Conservation (phyloP, 257 asterid genomes). For the Solanum rostratum region DNA sequence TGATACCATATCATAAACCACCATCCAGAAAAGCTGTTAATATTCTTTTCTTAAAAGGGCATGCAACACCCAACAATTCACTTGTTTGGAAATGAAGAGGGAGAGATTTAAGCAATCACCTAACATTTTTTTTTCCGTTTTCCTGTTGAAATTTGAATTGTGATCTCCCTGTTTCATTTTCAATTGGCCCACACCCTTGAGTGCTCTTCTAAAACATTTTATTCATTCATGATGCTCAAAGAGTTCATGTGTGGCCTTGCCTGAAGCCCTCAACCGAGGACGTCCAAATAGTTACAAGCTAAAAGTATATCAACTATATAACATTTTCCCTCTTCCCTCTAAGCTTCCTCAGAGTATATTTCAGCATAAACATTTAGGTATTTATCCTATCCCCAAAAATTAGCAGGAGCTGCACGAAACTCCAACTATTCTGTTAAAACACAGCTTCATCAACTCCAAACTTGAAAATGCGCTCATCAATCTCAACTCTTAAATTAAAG, state of each 20-base stretch:
- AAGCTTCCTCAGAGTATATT: neutral
- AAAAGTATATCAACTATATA: neutral
- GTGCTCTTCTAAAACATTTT: neutral
- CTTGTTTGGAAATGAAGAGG: no score
- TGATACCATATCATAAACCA: no score
- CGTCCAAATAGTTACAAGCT: neutral
- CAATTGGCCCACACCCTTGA: neutral
- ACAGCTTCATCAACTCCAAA: neutral
- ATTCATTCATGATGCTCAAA: neutral
- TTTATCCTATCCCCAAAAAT: neutral
- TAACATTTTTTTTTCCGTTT: neutral
- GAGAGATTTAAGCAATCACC: no score
- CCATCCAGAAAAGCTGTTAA: no score
- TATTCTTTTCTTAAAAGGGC: no score
- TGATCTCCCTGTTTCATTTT: neutral
- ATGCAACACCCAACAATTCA: no score
- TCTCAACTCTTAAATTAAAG: neutral
- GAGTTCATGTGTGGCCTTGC: neutral
- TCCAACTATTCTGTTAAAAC: neutral
- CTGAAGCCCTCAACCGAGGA: neutral
- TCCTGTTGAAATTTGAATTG: neutral
- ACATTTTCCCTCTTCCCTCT: neutral
- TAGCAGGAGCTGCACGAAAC: neutral
- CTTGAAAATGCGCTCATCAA: neutral
- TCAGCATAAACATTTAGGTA: neutral